A percentile compares a stretch with the other conserved stretches of the same genome.
Evolutionary conservation across 106 monocot genomes (phyloP).

Genomic region (Dactylorhiza incarnata): DNA sequence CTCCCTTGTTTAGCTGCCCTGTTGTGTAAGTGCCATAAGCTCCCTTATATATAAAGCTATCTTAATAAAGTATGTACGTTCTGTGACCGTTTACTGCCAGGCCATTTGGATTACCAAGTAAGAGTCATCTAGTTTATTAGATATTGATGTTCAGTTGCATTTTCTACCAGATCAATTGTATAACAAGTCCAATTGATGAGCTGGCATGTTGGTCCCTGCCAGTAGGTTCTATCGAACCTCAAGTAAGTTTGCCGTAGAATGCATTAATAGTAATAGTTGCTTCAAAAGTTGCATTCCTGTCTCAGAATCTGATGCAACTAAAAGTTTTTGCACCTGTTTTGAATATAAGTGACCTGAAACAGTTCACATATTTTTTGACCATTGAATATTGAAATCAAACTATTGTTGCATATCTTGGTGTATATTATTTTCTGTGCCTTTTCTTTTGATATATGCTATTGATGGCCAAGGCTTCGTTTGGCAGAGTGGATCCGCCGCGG

Average conservation of each 20-base stretch:
- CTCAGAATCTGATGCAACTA: not conserved
- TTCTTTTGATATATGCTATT: not conserved
- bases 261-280: not conserved
- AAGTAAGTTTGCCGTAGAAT: not conserved
- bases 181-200: not conserved
- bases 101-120: not conserved
- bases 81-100: not conserved
- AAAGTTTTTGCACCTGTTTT: not conserved
- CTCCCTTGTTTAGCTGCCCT: too few species aligned
- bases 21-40: not conserved
- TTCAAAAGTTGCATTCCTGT: not conserved
- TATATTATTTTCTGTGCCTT: not conserved
- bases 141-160: not conserved
- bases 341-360: conserved; percentile 1
- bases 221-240: not conserved
- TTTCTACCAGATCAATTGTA: not conserved
- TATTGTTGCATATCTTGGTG: not conserved
- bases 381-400: not conserved
- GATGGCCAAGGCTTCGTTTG: not conserved
- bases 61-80: not conserved
- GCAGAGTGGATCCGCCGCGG: too few species aligned
- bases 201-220: not conserved
- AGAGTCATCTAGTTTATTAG: not conserved
- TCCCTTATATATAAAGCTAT: not conserved
- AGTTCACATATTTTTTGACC: not conserved